A percentile compares a stretch with the other conserved stretches of the same genome.
Conservation (phyloP, 768 basidiomycete species). For the Tylopilus sp. region DNA sequence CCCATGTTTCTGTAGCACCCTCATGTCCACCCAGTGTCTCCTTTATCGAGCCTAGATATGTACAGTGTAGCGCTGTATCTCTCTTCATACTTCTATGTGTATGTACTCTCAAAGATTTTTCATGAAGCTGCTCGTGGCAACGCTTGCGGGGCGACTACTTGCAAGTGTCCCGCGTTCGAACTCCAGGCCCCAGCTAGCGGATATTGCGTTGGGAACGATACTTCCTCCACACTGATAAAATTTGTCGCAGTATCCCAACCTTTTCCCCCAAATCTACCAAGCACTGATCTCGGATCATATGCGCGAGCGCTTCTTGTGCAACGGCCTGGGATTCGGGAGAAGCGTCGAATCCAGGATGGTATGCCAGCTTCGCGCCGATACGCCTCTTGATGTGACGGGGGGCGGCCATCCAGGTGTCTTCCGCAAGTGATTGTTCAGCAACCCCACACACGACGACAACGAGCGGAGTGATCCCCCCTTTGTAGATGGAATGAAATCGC, state of each 20-base stretch:
- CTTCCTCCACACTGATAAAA: slow-evolving; percentile 17
- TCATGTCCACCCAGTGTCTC: slow-evolving; percentile 5
- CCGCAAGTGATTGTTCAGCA: slow-evolving; percentile 6
- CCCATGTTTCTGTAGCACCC: slow-evolving; percentile 19
- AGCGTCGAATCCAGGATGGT: slow-evolving; percentile 13
- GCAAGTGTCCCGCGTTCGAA: too few relatives aligned
- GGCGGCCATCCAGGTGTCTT: slow-evolving; percentile 9
- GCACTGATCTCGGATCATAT: slow-evolving; percentile 11
- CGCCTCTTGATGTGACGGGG: slow-evolving; percentile 9
- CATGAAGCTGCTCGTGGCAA: not conserved
- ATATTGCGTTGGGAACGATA: slow-evolving; percentile 15
- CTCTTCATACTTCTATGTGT: slow-evolving; percentile 1
- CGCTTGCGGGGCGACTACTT: not conserved
- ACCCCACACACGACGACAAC: slow-evolving; percentile 16
- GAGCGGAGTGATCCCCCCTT: slow-evolving; percentile 14
- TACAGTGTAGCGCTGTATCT: slow-evolving; percentile 9
- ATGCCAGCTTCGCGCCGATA: slow-evolving; percentile 6
- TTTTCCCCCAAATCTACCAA: slow-evolving; percentile 16
- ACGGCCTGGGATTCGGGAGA: slow-evolving; percentile 1
- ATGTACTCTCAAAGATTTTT: not conserved
- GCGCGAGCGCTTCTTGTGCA: slow-evolving; percentile 12
- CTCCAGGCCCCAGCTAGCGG: too few relatives aligned
- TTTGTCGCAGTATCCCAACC: slow-evolving; percentile 12
- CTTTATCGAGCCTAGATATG: slow-evolving; percentile 9
- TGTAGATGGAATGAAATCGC: slow-evolving; percentile 12